phyloP scores from a whole-genome alignment of 2,329 filamentous ascomycete species.

The Pseudogymnoascus sp. region DNA sequence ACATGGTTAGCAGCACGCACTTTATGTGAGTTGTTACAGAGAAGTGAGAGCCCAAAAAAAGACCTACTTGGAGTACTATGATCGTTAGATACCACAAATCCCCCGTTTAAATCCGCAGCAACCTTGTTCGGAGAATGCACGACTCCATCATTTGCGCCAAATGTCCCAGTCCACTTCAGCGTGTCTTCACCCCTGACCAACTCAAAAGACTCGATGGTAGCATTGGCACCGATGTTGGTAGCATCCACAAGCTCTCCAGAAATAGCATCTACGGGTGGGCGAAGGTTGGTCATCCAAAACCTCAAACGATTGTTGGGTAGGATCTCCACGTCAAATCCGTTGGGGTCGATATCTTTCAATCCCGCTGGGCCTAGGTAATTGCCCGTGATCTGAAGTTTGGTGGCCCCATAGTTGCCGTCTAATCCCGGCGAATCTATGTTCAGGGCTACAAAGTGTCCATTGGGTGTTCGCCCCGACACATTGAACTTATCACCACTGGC shows the following conservation, averaged over 20 bases:
- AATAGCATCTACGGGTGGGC: conserved; percentile 27
- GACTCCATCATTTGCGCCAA: conserved; percentile 20
- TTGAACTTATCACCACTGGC: conserved; percentile 22
- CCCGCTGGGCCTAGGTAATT: conserved; percentile 23
- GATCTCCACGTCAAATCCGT: conserved; percentile 28
- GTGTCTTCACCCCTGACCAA: conserved; percentile 20
- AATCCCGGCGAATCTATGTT: conserved; percentile 20
- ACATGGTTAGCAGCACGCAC: background rate
- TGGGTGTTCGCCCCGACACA: conserved; percentile 20
- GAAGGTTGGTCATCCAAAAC: conserved; percentile 31
- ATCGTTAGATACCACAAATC: conserved; percentile 33
- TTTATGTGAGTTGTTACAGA: background rate
- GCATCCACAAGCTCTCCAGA: conserved; percentile 29
- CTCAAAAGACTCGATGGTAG: conserved; percentile 32
- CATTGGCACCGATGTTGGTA: conserved; percentile 28
- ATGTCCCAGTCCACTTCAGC: conserved; percentile 30
- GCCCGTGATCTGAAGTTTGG: conserved; percentile 20
- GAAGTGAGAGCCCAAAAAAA: background rate
- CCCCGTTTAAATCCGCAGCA: conserved; percentile 28
- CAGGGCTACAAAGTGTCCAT: conserved; percentile 22
- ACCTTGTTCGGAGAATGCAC: conserved; percentile 32
- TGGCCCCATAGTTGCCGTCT: conserved; percentile 19
- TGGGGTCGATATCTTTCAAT: conserved; percentile 27
- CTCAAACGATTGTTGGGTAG: conserved; percentile 21
- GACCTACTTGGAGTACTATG: conserved; percentile 26